Conservation (phyloP, 768 basidiomycete genomes). For the Suillus clintonianus region DNA sequence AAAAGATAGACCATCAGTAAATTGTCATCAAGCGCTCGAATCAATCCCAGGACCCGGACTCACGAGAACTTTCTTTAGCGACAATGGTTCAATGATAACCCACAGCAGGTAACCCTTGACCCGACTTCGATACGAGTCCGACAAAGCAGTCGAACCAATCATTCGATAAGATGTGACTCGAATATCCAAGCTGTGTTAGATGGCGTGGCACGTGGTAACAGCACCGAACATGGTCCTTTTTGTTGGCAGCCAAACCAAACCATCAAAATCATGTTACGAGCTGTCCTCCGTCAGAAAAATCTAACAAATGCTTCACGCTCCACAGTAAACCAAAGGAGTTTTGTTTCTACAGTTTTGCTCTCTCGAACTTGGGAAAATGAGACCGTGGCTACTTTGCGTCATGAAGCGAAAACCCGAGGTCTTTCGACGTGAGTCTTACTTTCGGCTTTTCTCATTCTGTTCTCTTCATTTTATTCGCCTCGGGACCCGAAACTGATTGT, state of each 20-base stretch:
- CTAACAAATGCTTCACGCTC: conserved; percentile 5
- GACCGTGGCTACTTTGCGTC: conserved; percentile 48
- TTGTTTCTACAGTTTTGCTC: conserved; percentile 59
- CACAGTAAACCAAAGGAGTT: conserved; percentile 26
- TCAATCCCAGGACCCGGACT: background rate
- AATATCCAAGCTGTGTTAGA: conserved; percentile 1
- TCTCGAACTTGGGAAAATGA: conserved; percentile 57
- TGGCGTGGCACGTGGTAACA: conserved; percentile 4
- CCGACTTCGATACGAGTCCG: conserved; percentile 2
- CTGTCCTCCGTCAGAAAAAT: conserved; percentile 16
- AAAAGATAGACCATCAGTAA: background rate
- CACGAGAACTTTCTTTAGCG: conserved; percentile 8
- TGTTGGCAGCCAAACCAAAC: background rate
- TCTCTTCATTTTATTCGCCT: conserved; percentile 10
- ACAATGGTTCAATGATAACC: conserved; percentile 7
- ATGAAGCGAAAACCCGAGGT: conserved; percentile 57
- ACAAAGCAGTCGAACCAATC: conserved; percentile 5
- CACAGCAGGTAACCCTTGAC: conserved; percentile 7
- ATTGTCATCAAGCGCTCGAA: conserved; percentile 1
- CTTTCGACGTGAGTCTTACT: conserved; percentile 49
- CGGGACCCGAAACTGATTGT: conserved; percentile 9
- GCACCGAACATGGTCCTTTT: background rate
- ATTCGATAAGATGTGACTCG: conserved; percentile 4
- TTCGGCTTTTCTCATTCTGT: background rate
- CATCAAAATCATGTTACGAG: conserved; percentile 28